phyloP scores from a whole-genome alignment of 257 asterid genomes.

The Solanum acaule region DNA sequence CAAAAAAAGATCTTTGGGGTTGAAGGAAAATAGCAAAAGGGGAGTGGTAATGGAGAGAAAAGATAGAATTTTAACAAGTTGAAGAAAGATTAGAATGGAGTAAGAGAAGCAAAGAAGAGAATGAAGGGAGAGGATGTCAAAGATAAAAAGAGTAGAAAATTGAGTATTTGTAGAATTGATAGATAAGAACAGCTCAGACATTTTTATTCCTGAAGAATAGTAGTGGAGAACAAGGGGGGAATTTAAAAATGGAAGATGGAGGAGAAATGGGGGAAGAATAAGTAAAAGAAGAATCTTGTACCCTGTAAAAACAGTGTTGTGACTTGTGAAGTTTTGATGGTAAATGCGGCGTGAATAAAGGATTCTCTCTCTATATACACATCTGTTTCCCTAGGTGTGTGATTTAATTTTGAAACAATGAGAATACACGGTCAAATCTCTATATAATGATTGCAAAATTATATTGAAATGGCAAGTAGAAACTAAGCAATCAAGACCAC shows the following conservation, averaged over 20 bases:
- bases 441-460: no score
- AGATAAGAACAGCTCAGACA: constrained; percentile 41
- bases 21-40: constrained; percentile 33
- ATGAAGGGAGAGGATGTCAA: constrained; percentile 30
- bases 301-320: background rate
- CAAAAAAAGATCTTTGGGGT: background rate
- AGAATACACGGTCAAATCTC: background rate
- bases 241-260: constrained; percentile 12
- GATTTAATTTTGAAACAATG: background rate
- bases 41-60: constrained; percentile 24
- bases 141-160: constrained; percentile 18
- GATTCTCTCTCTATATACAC: background rate
- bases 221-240: background rate
- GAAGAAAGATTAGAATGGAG: constrained; percentile 48
- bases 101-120: constrained; percentile 40
- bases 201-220: constrained; percentile 1
- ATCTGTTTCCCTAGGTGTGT: background rate
- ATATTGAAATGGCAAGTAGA: background rate
- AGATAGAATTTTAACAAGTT: constrained; percentile 32
- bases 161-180: constrained; percentile 10
- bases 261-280: constrained; percentile 33
- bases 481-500: background rate
- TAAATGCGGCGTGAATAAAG: background rate
- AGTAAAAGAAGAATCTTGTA: constrained; percentile 5
- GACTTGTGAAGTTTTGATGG: background rate